Evolutionary conservation across 768 basidiomycete species (phyloP), one percentile per base, ranked within the genome.

Genomic region (Kwoniella bestiolae): DNA sequence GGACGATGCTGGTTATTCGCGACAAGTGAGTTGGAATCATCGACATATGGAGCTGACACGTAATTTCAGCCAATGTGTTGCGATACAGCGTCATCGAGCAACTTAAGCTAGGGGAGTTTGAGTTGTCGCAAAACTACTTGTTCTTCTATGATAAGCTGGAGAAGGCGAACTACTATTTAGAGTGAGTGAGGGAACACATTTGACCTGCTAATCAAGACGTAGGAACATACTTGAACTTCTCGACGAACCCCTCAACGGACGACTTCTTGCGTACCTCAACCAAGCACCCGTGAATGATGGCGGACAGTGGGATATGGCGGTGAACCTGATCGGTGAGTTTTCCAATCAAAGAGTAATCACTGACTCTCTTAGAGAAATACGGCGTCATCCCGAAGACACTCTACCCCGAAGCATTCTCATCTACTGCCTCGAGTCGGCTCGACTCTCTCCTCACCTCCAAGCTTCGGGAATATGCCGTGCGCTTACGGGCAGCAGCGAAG

Each of bases 121-220:
- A 98, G 82, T 86, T 94, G 21, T 93, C 91, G 12, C 94, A 95
- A 84, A 90, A 87, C 2, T 95, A 95, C 81, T 85, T 94, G 29
- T 94, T 94, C 85, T 94, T 97, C 86, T 95, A 90, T 85, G 94
- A 98, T 82, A 94, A 94, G 82, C 86, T 97, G 55, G 92, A 94
- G 85, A 96, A 85, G 82, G 83, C 88, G 51, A 94, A 94, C 83
- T 94, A 91, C 82, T 95, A 90, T 81, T 88, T 96, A 18, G 94
- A 96, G 78, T 79, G 44, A 67, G 78, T 70, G 11, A n/a, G 16
- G 18, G 6, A 46, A n/a, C 21, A 28, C 12, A 16, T 12, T n/a
- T 34, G 6, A 47, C 3, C 31, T 9, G 21, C 56, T 57, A 18
- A 34, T 12, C 3, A 11, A 6, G n/a, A 47, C 14, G n/a, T 38